These are phyloP conservation scores for Fusarium sp. DNA, from an alignment of 2,329 filamentous ascomycete genomes.

Conservation along the genomic window DNA sequence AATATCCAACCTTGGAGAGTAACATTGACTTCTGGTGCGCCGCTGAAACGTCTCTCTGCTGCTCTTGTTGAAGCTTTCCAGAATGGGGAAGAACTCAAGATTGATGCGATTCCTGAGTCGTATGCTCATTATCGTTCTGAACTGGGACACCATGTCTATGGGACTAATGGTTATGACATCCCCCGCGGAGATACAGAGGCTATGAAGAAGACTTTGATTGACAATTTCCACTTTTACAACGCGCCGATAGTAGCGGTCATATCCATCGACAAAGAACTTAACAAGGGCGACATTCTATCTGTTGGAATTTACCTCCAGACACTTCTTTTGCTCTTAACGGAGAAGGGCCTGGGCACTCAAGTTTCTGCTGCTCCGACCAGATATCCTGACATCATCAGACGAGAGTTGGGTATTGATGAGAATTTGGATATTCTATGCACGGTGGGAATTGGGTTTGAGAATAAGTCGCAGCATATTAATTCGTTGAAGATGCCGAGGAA, in stretches of 20 bases:
- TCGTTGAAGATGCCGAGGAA: slow-evolving; percentile 25
- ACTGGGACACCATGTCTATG: slow-evolving; percentile 26
- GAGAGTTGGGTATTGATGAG: slow-evolving; percentile 5
- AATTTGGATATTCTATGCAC: slow-evolving; percentile 16
- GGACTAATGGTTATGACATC: slow-evolving; percentile 28
- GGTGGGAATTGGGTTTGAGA: slow-evolving; percentile 21
- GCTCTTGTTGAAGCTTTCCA: neutral
- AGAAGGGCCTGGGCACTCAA: slow-evolving; percentile 25
- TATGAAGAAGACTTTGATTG: slow-evolving; percentile 9
- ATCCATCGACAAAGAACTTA: slow-evolving; percentile 11
- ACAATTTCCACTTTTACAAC: slow-evolving; percentile 35
- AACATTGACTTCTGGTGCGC: slow-evolving; percentile 4
- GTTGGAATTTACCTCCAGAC: slow-evolving; percentile 34
- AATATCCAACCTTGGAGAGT: slow-evolving; percentile 29
- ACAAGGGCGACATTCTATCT: slow-evolving; percentile 16
- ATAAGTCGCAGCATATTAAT: slow-evolving; percentile 10
- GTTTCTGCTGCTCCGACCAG: slow-evolving; percentile 13
- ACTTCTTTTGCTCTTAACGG: slow-evolving; percentile 21
- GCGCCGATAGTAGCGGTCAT: slow-evolving; percentile 26
- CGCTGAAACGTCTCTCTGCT: neutral
- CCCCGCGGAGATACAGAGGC: slow-evolving; percentile 10
- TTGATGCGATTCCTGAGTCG: slow-evolving; percentile 6
- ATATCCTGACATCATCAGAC: slow-evolving; percentile 13
- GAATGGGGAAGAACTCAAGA: neutral
- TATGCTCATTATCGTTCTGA: slow-evolving; percentile 25